Base-by-base conservation (phyloP, 371 early-diverging fungal genomes). In the Mortierella sp. region DNA sequence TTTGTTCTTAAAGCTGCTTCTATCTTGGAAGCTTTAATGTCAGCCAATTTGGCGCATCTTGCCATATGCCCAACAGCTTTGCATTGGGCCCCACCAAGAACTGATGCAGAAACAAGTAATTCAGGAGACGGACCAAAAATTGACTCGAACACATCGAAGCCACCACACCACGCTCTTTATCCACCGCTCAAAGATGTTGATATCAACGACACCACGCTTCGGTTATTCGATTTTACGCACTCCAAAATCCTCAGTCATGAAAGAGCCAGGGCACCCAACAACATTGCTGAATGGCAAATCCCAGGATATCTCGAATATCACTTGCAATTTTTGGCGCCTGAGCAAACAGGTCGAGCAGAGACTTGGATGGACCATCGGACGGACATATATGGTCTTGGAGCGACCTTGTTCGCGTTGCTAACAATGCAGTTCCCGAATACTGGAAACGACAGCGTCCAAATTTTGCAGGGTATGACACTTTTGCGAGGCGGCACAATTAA, bases 311-410 rank as follows among this genome's bases (percentile, higher is more conserved):
- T 81, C 59, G 81, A 81, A 65, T 81, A 81, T 38, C 81, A 81
- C 47, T 47, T 81, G 15, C 81, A 81, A 32, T 81, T 68, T 63
- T 81, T 89, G 85, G 87, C 88, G 8, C 89, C 90, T 5, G 89
- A 90, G 45, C 91, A 90, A 67, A 90, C 89, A 0, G 89, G 89
- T 33, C 80, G 89, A 55, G 89, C 90, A 16, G 86, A 88, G 55
- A 88, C 88, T 43, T 88, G 87, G 59, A 88, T 88, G 32, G 90
- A 90, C 68, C 87, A 89, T 72, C 81, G 90, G 28, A 90, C 90
- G 16, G 90, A 90, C 68, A 85, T 90, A 7, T 90, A 90, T 70
- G 88, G 86, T 33, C 74, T 90, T 16, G 90, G 90, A 4, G 87
- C 87, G 36, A 87, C 88, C 0, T 83, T 90, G 36, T 90, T 84